Percentiles rank a stretch among this genome's conserved stretches.
Evolutionary conservation across 495 filamentous ascomycete genomes (phyloP).

Genomic region (Penicillium angulare): DNA sequence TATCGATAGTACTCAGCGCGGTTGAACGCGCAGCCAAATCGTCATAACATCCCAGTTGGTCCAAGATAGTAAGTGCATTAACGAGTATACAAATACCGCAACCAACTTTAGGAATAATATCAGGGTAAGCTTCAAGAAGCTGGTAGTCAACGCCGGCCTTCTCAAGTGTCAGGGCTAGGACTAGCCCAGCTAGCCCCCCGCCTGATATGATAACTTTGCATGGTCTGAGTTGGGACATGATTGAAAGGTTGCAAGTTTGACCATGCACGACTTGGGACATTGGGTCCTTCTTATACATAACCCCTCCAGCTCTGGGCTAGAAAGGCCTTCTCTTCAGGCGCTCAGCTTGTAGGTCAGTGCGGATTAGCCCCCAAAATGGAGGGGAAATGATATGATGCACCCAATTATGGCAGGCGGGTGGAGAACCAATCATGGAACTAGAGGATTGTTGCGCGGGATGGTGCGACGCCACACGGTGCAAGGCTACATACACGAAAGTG

Average conservation of each 20-base stretch:
- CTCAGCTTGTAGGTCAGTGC: no score
- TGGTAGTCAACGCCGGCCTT: conserved; percentile 13
- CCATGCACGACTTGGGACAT: no score
- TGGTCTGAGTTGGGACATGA: conserved; percentile 11
- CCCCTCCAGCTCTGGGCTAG: not conserved
- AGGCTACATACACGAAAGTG: no score
- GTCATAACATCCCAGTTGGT: conserved; percentile 15
- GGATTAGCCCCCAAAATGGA: no score
- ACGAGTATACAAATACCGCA: conserved; percentile 15
- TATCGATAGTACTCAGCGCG: not conserved
- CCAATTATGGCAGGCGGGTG: no score
- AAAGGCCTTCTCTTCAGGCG: no score
- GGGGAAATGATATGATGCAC: no score
- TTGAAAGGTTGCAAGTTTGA: no score
- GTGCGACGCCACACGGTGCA: no score
- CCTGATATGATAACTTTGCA: conserved; percentile 33
- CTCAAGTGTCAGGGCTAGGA: conserved; percentile 16
- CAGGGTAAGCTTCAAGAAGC: conserved; percentile 11
- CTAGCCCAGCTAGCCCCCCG: conserved; percentile 50
- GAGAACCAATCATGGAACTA: no score
- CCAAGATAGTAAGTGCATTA: conserved; percentile 14
- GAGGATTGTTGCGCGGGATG: no score
- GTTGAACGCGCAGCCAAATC: not conserved
- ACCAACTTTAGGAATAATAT: conserved; percentile 7
- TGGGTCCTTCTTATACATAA: not conserved